Percentiles rank a stretch among this genome's conserved stretches.
These are phyloP conservation scores for Yamadazyma atmosphaerica DNA, from an alignment of 1,139 yeast genomes.

Conservation along the genomic window DNA sequence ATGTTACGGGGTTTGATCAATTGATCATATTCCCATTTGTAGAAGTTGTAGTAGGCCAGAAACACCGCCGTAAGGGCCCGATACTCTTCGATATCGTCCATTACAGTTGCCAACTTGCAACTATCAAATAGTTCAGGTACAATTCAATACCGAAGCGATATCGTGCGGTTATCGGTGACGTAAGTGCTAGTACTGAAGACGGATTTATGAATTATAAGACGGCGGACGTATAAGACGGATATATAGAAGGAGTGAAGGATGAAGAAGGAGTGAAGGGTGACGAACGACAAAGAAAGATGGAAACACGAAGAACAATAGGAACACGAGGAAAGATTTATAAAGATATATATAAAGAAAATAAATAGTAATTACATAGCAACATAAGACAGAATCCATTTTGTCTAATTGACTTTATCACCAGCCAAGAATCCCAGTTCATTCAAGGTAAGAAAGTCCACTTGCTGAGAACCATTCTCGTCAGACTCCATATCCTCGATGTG, in stretches of 20 bases:
- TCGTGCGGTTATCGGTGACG: background rate
- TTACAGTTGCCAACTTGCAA: background rate
- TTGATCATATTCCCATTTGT: slow-evolving; percentile 35
- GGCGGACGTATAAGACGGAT: background rate
- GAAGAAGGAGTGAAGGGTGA: too few relatives aligned
- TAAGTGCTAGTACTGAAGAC: background rate
- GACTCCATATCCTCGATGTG: slow-evolving; percentile 10
- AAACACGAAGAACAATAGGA: too few relatives aligned
- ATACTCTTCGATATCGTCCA: slow-evolving; percentile 34
- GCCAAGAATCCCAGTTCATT: slow-evolving; percentile 19
- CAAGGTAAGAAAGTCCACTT: slow-evolving; percentile 20
- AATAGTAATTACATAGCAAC: too few relatives aligned
- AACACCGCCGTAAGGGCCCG: slow-evolving; percentile 40
- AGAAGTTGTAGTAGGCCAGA: slow-evolving; percentile 37
- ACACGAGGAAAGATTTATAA: background rate
- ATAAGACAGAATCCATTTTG: background rate
- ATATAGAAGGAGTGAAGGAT: too few relatives aligned
- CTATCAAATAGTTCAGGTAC: background rate
- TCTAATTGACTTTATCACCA: slow-evolving; percentile 11
- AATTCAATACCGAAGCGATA: background rate
- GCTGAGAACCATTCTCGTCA: slow-evolving; percentile 6
- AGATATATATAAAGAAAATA: too few relatives aligned
- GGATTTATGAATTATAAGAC: too few relatives aligned
- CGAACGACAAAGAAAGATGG: too few relatives aligned
- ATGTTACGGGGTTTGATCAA: slow-evolving; percentile 36